Conservation (phyloP, 2,329 filamentous ascomycete species). For the Calonectria pauciramosa region DNA sequence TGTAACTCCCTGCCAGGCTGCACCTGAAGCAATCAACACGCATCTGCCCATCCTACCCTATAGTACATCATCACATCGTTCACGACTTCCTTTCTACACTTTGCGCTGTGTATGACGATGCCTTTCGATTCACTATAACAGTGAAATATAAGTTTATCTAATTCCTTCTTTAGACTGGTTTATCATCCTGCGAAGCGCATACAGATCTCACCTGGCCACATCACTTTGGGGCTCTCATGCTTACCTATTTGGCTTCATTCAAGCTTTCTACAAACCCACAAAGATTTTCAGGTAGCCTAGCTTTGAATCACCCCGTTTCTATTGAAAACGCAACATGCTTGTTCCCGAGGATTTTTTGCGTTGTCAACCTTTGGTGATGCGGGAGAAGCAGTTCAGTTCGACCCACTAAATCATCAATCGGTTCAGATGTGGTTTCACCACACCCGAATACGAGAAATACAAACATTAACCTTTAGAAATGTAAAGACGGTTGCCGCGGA, state of each 20-base stretch:
- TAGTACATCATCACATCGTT: neutral
- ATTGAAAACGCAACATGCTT: no score
- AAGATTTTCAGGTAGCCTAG: neutral
- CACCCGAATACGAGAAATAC: neutral
- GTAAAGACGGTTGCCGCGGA: neutral
- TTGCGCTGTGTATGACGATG: neutral
- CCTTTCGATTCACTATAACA: neutral
- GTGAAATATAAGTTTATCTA: neutral
- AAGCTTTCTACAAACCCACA: no score
- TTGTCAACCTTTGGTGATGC: neutral
- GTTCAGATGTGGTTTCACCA: neutral
- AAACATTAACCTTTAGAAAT: neutral
- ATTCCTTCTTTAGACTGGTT: neutral
- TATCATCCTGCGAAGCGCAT: no score
- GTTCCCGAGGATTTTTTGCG: neutral
- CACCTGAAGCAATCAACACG: neutral
- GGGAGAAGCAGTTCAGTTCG: neutral
- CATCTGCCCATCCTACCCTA: neutral
- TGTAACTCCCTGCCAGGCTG: neutral
- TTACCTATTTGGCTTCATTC: no score
- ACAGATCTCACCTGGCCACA: no score
- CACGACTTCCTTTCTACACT: neutral
- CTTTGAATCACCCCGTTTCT: no score
- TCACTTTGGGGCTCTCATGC: no score
- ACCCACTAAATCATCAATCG: neutral